Percentiles rank a stretch among this genome's conserved stretches.
Conservation (phyloP, 2,329 filamentous ascomycete species). For the Lanzia echinophila region DNA sequence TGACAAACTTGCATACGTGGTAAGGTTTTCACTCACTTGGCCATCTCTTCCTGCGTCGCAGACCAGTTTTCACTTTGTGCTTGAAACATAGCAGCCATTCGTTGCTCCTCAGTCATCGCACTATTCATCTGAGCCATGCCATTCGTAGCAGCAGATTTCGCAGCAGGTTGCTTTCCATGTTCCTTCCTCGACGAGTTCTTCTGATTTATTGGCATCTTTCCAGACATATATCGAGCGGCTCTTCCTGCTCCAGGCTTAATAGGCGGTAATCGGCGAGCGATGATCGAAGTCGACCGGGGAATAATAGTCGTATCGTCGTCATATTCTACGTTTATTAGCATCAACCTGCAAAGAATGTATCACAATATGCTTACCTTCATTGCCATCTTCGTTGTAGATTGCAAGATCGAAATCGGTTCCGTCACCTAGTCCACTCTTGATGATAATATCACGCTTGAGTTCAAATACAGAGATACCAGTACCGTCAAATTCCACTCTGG, state of each 20-base stretch:
- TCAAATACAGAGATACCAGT: constrained; percentile 98
- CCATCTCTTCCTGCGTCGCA: constrained; percentile 87
- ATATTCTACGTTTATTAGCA: constrained; percentile 60
- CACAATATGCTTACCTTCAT: constrained; percentile 64
- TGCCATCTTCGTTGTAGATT: constrained; percentile 87
- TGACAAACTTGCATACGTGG: constrained; percentile 33
- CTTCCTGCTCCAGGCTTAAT: constrained; percentile 79
- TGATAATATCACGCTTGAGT: constrained; percentile 97
- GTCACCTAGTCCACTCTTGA: constrained; percentile 85
- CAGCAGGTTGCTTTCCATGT: constrained; percentile 50
- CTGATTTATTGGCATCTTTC: constrained; percentile 86
- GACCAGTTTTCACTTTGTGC: constrained; percentile 89
- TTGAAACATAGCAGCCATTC: constrained; percentile 85
- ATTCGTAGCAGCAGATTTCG: constrained; percentile 49
- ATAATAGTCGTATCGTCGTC: constrained; percentile 98
- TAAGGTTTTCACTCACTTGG: constrained; percentile 52
- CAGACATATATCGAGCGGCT: constrained; percentile 90
- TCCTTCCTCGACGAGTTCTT: constrained; percentile 70
- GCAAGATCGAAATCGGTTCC: constrained; percentile 94
- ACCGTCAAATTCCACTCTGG: constrained; percentile 92
- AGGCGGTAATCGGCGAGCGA: constrained; percentile 80
- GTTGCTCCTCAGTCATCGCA: constrained; percentile 87
- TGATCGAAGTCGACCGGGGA: constrained; percentile 86
- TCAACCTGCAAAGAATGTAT: constrained; percentile 7
- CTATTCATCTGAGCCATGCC: constrained; percentile 61